Base-by-base conservation (phyloP, 768 basidiomycete genomes). In the Phylloporus rhodoxanthus region DNA sequence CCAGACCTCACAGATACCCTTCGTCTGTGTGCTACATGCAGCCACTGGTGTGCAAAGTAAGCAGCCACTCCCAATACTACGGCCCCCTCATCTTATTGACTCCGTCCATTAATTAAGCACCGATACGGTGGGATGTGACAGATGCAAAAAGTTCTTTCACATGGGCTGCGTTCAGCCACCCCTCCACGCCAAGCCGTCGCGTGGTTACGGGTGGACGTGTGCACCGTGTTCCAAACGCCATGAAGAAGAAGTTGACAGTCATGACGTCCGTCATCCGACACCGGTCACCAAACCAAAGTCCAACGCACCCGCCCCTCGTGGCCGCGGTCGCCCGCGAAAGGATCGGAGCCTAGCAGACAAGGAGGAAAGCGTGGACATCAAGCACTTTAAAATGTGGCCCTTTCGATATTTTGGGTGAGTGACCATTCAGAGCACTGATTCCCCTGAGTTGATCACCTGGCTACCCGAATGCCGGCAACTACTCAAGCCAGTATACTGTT, bases 141-240 rank as follows among this genome's bases (percentile, higher is more conserved):
- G 85, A 41, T 98, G 95, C 78, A 91, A 92, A 72, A 81, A 81
- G 47, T 88, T 84, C 71, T 98, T 93, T 71, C 95, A 98, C 68
- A 95, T 97, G 87, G 68, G 76, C 50, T 98, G 95, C 64, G 87
- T 96, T 46, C 86, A 90, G 56, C 95, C 95, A 20, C 95, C 95
- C 3, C 72, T 98, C 8, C 73, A 78, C 15, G 86, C 87, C 2
- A 97, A 97, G 67, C 95, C 95, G 13, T 91, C 92, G 20, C 82
- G 91, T 54, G 95, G 95, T 39, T 98, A 97, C 70, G 91, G 90
- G 19, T 98, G 95, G 95, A 91, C 92, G 9, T 98, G 95, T 60
- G 89, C 90, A 0, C 91, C 92, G 1, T 98, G 94, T 67, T 87
- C 92, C 10, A 80, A 82, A 46, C 79, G 80, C 56, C 87, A 94